These are phyloP conservation scores for Avicennia marina DNA, from an alignment of 257 asterid species.

Conservation along the genomic window DNA sequence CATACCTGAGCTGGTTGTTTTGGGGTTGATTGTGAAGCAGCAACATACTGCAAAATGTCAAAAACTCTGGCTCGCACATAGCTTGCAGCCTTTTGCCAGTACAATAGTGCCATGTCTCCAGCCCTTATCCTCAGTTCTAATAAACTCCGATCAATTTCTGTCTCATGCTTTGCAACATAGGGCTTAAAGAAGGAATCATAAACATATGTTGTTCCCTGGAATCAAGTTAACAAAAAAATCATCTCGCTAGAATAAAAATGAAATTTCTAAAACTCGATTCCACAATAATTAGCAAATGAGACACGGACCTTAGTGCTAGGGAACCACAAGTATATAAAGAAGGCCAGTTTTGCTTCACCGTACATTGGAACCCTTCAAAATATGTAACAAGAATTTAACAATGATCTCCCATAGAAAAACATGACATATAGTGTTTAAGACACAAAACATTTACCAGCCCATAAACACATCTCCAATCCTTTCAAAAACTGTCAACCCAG, in stretches of 20 bases:
- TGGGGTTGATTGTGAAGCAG: constrained; percentile 67
- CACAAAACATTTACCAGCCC: constrained; percentile 67
- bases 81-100: constrained; percentile 57
- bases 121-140: constrained; percentile 74
- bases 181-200: constrained; percentile 86
- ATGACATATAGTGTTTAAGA: not conserved
- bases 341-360: constrained; percentile 95
- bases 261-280: not conserved
- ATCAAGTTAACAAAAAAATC: constrained; percentile 13
- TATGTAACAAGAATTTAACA: constrained; percentile 11
- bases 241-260: constrained; percentile 6
- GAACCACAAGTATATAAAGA: constrained; percentile 81
- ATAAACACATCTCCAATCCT: constrained; percentile 73
- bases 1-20: constrained; percentile 61
- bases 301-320: constrained; percentile 82
- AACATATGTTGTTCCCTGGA: constrained; percentile 91
- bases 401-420: not conserved
- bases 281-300: constrained; percentile 2
- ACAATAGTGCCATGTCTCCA: constrained; percentile 62
- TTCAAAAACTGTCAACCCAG: constrained; percentile 73
- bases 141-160: constrained; percentile 81
- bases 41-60: constrained; percentile 71
- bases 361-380: constrained; percentile 87
- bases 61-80: constrained; percentile 69
- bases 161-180: constrained; percentile 68